phyloP scores from a whole-genome alignment of 2,329 filamentous ascomycete genomes.

The Neopestalotiopsis sp. region DNA sequence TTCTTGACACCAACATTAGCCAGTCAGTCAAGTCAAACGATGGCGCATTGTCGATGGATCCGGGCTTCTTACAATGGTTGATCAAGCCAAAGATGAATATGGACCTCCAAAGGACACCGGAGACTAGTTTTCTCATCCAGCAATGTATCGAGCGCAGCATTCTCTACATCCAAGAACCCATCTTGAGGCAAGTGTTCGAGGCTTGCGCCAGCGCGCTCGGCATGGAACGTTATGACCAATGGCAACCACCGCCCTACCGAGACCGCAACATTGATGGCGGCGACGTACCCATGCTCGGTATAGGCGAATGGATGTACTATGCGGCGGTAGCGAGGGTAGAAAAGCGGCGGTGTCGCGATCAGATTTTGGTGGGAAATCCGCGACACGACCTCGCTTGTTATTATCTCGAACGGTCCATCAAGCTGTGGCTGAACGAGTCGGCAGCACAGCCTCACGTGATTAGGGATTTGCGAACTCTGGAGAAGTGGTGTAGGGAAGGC shows the following conservation, averaged over 20 bases:
- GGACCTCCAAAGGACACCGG: neutral
- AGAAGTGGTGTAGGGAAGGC: neutral
- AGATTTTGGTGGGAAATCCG: neutral
- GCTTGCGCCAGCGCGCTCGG: neutral
- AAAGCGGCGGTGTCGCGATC: slow-evolving; percentile 4
- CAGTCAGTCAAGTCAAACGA: neutral
- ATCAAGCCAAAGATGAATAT: slow-evolving; percentile 6
- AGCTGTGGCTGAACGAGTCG: neutral
- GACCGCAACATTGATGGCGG: neutral
- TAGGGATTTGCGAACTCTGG: neutral
- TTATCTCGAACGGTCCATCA: slow-evolving; percentile 5
- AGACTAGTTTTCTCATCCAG: neutral
- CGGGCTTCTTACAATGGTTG: neutral
- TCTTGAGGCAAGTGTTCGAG: neutral
- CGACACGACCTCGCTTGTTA: neutral
- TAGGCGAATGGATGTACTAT: slow-evolving; percentile 8
- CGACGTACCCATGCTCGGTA: neutral
- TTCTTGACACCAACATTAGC: neutral
- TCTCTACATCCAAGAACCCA: neutral
- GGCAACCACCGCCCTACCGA: neutral
- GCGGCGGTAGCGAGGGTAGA: neutral
- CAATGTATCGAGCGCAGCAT: neutral
- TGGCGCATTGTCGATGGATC: neutral
- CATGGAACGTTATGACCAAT: neutral
- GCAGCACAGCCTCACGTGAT: slow-evolving; percentile 1